These are phyloP conservation scores for Zygoascus hellenicus DNA, from an alignment of 1,139 yeast genomes.

Conservation along the genomic window DNA sequence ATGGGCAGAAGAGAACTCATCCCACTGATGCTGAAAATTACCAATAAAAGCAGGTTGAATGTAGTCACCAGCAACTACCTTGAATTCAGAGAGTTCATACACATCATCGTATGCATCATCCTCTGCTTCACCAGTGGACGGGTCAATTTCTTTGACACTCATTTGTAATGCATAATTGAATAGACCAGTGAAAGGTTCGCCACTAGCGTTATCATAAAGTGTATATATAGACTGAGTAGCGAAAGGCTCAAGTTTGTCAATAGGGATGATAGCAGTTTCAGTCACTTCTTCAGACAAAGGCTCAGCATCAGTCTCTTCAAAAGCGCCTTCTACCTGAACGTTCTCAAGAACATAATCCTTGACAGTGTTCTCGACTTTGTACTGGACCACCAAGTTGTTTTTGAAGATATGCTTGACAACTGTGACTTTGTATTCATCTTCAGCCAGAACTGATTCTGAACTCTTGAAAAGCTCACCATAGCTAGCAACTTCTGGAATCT, in stretches of 20 bases:
- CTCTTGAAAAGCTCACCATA: conserved; percentile 77
- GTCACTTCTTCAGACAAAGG: conserved; percentile 50
- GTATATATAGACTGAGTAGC: conserved; percentile 73
- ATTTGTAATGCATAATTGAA: conserved; percentile 69
- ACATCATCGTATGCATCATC: conserved; percentile 94
- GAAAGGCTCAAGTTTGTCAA: conserved; percentile 66
- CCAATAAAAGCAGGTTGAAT: conserved; percentile 73
- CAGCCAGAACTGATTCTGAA: conserved; percentile 60
- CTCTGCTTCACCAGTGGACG: conserved; percentile 61
- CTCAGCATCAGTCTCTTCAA: conserved; percentile 66
- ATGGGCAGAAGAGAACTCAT: conserved; percentile 48
- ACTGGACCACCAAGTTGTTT: conserved; percentile 77
- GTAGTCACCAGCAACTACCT: conserved; percentile 75
- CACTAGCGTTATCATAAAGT: conserved; percentile 57
- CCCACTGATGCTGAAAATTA: conserved; percentile 69
- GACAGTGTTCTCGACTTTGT: conserved; percentile 77
- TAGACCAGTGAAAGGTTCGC: conserved; percentile 43
- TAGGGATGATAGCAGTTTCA: conserved; percentile 72
- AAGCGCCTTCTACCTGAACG: conserved; percentile 57
- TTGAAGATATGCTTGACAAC: conserved; percentile 79
- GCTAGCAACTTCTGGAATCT: conserved; percentile 60
- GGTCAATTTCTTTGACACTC: conserved; percentile 74
- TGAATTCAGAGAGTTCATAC: conserved; percentile 81
- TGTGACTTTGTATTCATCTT: conserved; percentile 86
- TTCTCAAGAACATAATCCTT: conserved; percentile 71